phyloP scores from a whole-genome alignment of 768 basidiomycete genomes.

The Calocybe cyanea region DNA sequence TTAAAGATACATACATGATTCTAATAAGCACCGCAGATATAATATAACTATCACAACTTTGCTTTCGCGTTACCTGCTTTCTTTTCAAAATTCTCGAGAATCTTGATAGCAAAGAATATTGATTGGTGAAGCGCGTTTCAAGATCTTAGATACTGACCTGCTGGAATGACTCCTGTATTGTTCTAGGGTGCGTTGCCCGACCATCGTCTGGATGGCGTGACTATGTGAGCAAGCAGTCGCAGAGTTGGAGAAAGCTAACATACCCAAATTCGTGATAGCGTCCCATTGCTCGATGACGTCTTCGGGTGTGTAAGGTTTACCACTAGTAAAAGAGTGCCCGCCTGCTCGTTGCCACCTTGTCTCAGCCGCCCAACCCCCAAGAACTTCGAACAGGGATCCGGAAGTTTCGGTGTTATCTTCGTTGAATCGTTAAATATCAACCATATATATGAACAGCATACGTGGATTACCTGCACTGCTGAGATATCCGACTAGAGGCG shows the following conservation, averaged over 20 bases:
- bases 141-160: conserved; percentile 38
- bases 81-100: conserved; percentile 51
- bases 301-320: conserved; percentile 73
- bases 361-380: conserved; percentile 89
- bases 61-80: conserved; percentile 42
- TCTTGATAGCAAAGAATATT: conserved; percentile 23
- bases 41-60: conserved; percentile 38
- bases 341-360: conserved; percentile 91
- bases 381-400: conserved; percentile 79
- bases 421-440: neutral
- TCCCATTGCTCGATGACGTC: conserved; percentile 78
- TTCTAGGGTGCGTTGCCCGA: conserved; percentile 76
- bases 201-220: conserved; percentile 63
- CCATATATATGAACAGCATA: neutral
- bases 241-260: conserved; percentile 20
- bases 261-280: conserved; percentile 80
- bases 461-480: conserved; percentile 56
- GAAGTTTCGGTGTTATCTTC: conserved; percentile 68
- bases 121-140: neutral
- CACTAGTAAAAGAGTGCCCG: conserved; percentile 84
- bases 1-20: too few relatives aligned
- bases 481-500: conserved; percentile 90
- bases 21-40: too few relatives aligned
- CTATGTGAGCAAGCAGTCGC: conserved; percentile 2
- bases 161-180: conserved; percentile 72